Conservation (phyloP, 768 basidiomycete species). For the Auricularia sp. region DNA sequence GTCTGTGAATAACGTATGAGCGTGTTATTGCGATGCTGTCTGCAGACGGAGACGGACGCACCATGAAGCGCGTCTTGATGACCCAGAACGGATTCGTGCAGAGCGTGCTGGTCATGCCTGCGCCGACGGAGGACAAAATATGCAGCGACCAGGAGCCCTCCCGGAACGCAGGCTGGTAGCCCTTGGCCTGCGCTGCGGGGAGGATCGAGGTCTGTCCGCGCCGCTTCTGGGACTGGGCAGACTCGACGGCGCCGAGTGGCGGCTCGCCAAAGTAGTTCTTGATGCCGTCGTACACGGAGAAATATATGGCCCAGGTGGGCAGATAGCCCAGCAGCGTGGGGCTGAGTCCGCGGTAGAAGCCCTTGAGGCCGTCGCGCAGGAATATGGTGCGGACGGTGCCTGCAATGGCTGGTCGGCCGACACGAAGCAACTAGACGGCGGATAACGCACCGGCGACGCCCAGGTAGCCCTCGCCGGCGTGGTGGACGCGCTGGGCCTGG, state of each 20-base stretch:
- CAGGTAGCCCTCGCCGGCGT: conserved; percentile 63
- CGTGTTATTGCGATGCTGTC: conserved; percentile 5
- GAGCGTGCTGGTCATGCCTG: conserved; percentile 86
- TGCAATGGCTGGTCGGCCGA: conserved; percentile 20
- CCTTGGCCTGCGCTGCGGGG: conserved; percentile 76
- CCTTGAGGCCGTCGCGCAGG: conserved; percentile 64
- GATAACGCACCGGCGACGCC: conserved; percentile 57
- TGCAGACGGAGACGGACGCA: conserved; percentile 24
- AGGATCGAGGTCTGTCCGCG: conserved; percentile 35
- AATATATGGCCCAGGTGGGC: conserved; percentile 99
- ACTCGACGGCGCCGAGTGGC: conserved; percentile 31
- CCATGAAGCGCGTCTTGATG: conserved; percentile 99
- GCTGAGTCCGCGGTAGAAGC: conserved; percentile 93
- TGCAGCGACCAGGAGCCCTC: conserved; percentile 84
- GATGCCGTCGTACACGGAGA: conserved; percentile 93
- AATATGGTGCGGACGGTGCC: conserved; percentile 51
- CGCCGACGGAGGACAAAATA: conserved; percentile 90
- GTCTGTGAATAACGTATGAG: conserved; percentile 40
- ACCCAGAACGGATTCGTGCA: conserved; percentile 97
- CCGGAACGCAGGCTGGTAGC: conserved; percentile 69
- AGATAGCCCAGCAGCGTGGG: conserved; percentile 95
- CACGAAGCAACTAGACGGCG: conserved; percentile 2
- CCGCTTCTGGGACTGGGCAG: conserved; percentile 4
- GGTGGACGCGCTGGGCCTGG: conserved; percentile 78
- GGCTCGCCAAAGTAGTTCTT: conserved; percentile 72